phyloP scores from a whole-genome alignment of 768 basidiomycete genomes.

The Tephrocybe rancida region DNA sequence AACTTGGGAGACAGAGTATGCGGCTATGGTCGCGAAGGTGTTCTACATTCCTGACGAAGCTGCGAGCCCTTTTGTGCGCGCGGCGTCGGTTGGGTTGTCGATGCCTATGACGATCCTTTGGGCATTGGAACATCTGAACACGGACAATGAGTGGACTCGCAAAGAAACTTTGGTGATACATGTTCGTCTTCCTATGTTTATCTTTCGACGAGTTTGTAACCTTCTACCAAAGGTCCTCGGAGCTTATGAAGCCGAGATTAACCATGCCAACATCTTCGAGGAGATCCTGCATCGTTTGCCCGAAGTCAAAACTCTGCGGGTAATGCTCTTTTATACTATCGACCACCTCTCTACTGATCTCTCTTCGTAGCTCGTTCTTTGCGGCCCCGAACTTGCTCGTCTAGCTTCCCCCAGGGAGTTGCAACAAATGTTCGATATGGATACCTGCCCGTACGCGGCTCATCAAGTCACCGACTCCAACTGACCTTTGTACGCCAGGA shows the following conservation, averaged over 20 bases:
- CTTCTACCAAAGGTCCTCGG: constrained; percentile 27
- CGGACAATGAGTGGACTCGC: constrained; percentile 18
- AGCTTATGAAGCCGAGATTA: constrained; percentile 23
- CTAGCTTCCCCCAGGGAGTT: not conserved
- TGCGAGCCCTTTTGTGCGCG: constrained; percentile 21
- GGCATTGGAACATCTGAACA: constrained; percentile 22
- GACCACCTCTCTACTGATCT: not conserved
- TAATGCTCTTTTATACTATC: not conserved
- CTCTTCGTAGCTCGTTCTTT: constrained; percentile 7
- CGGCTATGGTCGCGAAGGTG: constrained; percentile 11
- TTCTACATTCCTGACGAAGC: constrained; percentile 2
- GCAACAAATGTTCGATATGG: constrained; percentile 20
- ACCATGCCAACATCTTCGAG: constrained; percentile 26
- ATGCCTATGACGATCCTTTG: constrained; percentile 28
- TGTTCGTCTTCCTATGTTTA: constrained; percentile 8
- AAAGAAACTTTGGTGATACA: constrained; percentile 22
- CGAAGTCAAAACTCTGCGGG: constrained; percentile 28
- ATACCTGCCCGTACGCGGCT: constrained; percentile 32
- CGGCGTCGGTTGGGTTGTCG: constrained; percentile 24
- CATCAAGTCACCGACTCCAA: not conserved
- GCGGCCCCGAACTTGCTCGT: constrained; percentile 7
- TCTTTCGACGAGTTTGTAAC: not conserved
- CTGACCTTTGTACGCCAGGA: constrained; percentile 14
- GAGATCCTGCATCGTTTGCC: constrained; percentile 38
- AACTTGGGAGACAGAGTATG: constrained; percentile 29